phyloP scores from a whole-genome alignment of 176 grass and related monocot species.

The Chloris gayana region DNA sequence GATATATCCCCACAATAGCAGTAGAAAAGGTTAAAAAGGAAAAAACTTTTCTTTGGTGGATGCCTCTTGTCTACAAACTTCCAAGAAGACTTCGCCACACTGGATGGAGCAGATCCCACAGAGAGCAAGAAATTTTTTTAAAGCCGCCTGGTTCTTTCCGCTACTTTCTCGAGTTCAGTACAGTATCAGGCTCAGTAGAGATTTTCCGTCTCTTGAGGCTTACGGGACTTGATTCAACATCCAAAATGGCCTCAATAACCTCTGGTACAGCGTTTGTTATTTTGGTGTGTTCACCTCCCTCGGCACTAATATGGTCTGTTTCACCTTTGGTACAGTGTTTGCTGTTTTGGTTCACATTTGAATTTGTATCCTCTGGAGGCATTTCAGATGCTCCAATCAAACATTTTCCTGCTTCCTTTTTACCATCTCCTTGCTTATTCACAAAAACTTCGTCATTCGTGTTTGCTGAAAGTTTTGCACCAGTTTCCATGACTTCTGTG shows the following conservation, averaged over 20 bases:
- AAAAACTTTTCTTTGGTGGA: conserved; percentile 19
- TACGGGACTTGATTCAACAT: not conserved
- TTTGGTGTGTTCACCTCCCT: not conserved
- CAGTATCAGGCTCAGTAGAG: conserved; percentile 23
- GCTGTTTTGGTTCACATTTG: conserved; percentile 13
- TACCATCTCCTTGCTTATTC: conserved; percentile 10
- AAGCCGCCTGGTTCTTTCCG: conserved; percentile 19
- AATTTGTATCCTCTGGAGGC: not conserved
- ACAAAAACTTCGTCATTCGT: not conserved
- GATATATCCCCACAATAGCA: too few relatives aligned
- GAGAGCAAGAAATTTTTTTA: conserved; percentile 8
- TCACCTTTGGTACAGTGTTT: conserved; percentile 1
- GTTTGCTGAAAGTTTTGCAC: not conserved
- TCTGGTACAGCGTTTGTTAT: too few relatives aligned
- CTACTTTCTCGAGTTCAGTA: conserved; percentile 36
- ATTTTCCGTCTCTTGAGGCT: conserved; percentile 5
- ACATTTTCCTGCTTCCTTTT: conserved; percentile 12
- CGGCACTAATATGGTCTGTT: not conserved
- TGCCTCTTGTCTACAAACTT: conserved; percentile 2
- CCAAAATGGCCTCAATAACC: not conserved
- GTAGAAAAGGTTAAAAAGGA: too few relatives aligned
- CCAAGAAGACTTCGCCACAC: not conserved
- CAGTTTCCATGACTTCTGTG: not conserved
- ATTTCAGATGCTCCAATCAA: not conserved
- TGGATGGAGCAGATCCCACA: conserved; percentile 2